phyloP scores from a whole-genome alignment of 352 stramenopile genomes.

The Thraustochytrium striatum region DNA sequence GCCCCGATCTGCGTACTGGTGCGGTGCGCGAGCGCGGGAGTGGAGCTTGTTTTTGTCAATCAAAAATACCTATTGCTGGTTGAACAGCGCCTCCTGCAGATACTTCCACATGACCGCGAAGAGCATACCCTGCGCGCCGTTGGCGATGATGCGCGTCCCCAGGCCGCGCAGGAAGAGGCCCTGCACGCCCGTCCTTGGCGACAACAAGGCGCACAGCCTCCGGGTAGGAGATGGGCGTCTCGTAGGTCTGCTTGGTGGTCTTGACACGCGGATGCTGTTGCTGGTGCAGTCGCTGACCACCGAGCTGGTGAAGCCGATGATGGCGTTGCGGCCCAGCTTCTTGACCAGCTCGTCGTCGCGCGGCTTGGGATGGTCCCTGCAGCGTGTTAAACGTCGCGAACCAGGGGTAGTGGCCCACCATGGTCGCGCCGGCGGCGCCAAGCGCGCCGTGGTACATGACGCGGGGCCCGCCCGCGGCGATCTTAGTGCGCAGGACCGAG shows the following conservation, averaged over 20 bases:
- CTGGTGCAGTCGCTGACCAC: constrained; percentile 72
- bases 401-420: constrained; percentile 75
- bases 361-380: constrained; percentile 61
- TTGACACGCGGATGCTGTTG: constrained; percentile 84
- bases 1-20: too few relatives aligned
- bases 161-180: constrained; percentile 78
- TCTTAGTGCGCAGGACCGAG: constrained; percentile 70
- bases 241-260: constrained; percentile 72
- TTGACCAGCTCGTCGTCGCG: constrained; percentile 59
- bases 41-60: background rate
- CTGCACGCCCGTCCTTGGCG: constrained; percentile 63
- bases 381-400: constrained; percentile 83
- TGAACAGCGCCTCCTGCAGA: constrained; percentile 28
- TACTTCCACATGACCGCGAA: constrained; percentile 44
- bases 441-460: constrained; percentile 75
- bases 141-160: constrained; percentile 81
- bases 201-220: constrained; percentile 70
- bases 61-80: constrained; percentile 14
- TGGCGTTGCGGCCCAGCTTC: constrained; percentile 69
- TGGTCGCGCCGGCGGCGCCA: constrained; percentile 68
- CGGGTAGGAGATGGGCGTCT: constrained; percentile 64
- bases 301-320: constrained; percentile 75
- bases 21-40: too few relatives aligned
- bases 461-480: constrained; percentile 59
- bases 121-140: constrained; percentile 67